Conservation (phyloP, 2,329 filamentous ascomycete genomes). For the Ilyonectria sp. region DNA sequence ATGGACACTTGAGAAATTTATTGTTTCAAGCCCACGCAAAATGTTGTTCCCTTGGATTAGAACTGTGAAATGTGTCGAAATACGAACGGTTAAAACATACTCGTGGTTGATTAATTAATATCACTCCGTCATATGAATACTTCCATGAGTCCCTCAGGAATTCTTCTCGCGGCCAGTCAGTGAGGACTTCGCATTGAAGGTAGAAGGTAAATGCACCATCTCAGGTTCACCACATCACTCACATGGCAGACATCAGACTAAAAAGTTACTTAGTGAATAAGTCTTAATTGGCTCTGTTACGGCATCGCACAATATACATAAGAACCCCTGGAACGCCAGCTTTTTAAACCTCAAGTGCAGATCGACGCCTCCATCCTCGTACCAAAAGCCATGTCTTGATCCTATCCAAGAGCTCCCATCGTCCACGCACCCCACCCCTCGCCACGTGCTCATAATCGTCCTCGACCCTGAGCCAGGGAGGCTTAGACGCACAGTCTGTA, state of each 20-base stretch:
- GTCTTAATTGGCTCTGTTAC: slow-evolving; percentile 46
- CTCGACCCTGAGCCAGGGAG: background rate
- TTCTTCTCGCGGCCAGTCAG: background rate
- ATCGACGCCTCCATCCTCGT: slow-evolving; percentile 49
- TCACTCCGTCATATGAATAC: background rate
- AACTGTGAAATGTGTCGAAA: background rate
- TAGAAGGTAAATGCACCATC: too few relatives aligned
- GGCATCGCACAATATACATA: slow-evolving; percentile 47
- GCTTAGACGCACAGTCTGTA: slow-evolving; percentile 80
- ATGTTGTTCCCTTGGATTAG: background rate
- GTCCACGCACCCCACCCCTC: background rate
- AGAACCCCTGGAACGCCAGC: slow-evolving; percentile 51
- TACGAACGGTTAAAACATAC: background rate
- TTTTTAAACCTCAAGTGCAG: slow-evolving; percentile 49
- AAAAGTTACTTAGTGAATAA: slow-evolving; percentile 26
- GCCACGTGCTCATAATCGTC: slow-evolving; percentile 11
- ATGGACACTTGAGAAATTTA: slow-evolving; percentile 11
- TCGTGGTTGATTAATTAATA: background rate
- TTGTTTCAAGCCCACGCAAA: background rate
- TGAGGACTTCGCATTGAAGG: background rate
- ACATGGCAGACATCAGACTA: background rate
- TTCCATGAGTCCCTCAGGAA: background rate
- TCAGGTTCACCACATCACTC: too few relatives aligned
- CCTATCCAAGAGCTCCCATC: slow-evolving; percentile 27
- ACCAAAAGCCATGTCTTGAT: slow-evolving; percentile 37